These are phyloP conservation scores for Cryptosporidium ubiquitum DNA, from an alignment of 169 alveolate genomes.

Conservation along the genomic window DNA sequence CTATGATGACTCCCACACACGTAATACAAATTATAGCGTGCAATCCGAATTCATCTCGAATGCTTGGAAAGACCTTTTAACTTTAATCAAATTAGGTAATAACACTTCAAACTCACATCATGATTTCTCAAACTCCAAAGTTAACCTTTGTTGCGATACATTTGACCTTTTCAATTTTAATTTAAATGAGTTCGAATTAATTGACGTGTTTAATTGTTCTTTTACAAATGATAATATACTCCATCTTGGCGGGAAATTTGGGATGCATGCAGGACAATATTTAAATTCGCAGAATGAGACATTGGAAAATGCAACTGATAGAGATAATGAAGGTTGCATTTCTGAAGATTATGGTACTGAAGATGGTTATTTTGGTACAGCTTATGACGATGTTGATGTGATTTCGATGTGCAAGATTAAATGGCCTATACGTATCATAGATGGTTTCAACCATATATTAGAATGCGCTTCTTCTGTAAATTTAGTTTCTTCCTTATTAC, in stretches of 20 bases:
- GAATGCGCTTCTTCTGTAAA: slow-evolving; percentile 25
- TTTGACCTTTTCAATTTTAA: slow-evolving; percentile 45
- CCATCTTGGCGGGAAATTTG: background rate
- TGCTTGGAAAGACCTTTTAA: slow-evolving; percentile 14
- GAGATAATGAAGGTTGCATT: background rate
- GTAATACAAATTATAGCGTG: background rate
- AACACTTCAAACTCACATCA: background rate
- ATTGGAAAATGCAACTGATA: background rate
- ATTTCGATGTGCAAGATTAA: slow-evolving; percentile 2
- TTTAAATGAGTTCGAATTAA: background rate
- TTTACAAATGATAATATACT: background rate
- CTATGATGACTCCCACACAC: background rate
- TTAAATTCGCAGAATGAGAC: background rate
- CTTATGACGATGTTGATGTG: background rate
- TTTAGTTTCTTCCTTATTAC: slow-evolving; percentile 6
- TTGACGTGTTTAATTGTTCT: slow-evolving; percentile 8
- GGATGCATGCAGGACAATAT: background rate
- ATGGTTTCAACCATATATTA: slow-evolving; percentile 45
- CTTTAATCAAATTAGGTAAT: background rate
- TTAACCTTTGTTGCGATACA: slow-evolving; percentile 25
- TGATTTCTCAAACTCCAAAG: background rate
- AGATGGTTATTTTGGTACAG: background rate
- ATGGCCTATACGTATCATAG: slow-evolving; percentile 64
- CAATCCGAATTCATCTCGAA: slow-evolving; percentile 18
- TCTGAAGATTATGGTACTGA: background rate